phyloP scores from a whole-genome alignment of 208 protist genomes.

The Leishmania lainsoni region DNA sequence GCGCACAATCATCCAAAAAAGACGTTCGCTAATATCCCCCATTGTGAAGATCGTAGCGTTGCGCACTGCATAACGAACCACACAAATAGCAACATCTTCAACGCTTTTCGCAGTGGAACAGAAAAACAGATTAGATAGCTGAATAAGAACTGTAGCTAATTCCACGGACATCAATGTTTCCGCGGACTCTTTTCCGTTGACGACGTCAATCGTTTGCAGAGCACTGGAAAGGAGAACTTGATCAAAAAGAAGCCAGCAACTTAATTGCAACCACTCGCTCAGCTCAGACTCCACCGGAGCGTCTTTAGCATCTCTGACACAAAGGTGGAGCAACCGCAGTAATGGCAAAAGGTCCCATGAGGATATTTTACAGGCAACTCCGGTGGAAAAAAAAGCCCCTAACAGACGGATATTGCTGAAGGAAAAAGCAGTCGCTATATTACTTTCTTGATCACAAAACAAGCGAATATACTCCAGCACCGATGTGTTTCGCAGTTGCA shows the following conservation, averaged over 20 bases:
- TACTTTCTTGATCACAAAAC: neutral
- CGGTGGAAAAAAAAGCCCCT: neutral
- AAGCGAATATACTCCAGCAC: neutral
- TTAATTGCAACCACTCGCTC: conserved; percentile 20
- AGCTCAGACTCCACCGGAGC: conserved; percentile 15
- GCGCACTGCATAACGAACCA: conserved; percentile 13
- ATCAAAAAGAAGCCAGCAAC: conserved; percentile 33
- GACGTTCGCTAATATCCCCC: neutral
- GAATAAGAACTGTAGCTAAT: conserved; percentile 11
- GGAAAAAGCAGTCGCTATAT: neutral
- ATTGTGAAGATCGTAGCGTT: conserved; percentile 11
- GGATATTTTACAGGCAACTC: neutral
- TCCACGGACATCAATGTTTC: neutral
- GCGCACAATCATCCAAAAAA: conserved; percentile 26
- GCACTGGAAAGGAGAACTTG: neutral
- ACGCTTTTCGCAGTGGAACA: conserved; percentile 13
- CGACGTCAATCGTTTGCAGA: neutral
- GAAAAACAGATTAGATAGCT: conserved; percentile 27
- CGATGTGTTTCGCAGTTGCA: neutral
- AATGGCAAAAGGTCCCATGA: conserved; percentile 8
- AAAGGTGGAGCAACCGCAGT: conserved; percentile 6
- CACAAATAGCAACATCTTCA: conserved; percentile 9
- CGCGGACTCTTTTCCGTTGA: no score
- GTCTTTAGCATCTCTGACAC: neutral
- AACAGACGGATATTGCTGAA: neutral